These are phyloP conservation scores for Salvia splendens DNA, from an alignment of 257 asterid species.

Conservation along the genomic window DNA sequence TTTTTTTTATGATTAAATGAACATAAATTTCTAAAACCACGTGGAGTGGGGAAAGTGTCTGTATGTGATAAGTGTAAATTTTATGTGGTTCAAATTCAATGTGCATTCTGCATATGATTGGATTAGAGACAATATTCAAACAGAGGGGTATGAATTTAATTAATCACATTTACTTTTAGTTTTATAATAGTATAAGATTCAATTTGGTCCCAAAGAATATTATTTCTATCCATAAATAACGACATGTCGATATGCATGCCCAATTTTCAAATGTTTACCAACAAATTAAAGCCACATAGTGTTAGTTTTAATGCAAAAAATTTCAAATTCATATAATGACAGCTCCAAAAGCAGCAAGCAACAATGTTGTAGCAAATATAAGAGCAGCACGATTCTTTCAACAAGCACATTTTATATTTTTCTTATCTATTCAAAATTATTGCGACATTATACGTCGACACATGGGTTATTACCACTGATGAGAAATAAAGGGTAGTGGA, in stretches of 20 bases:
- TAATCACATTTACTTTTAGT: too few relatives aligned
- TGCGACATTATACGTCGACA: neutral
- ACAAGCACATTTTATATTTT: neutral
- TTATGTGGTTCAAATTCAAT: too few relatives aligned
- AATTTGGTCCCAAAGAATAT: neutral
- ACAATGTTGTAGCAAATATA: neutral
- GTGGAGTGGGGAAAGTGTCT: too few relatives aligned
- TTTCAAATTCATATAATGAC: neutral
- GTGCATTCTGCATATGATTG: too few relatives aligned
- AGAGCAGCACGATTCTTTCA: constrained; percentile 11
- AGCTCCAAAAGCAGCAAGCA: constrained; percentile 8
- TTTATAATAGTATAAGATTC: neutral
- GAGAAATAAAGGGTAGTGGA: neutral
- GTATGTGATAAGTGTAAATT: too few relatives aligned
- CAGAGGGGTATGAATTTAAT: too few relatives aligned
- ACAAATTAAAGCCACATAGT: neutral
- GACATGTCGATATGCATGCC: neutral
- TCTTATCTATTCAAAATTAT: neutral
- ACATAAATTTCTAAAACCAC: too few relatives aligned
- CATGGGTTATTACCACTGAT: constrained; percentile 5
- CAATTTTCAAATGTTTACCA: neutral
- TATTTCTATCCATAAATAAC: neutral
- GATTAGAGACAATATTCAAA: too few relatives aligned
- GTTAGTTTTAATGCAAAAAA: neutral
- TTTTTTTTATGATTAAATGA: too few relatives aligned